Evolutionary conservation across 176 grass and related monocot species (phyloP).

Genomic region (Eleusine indica): DNA sequence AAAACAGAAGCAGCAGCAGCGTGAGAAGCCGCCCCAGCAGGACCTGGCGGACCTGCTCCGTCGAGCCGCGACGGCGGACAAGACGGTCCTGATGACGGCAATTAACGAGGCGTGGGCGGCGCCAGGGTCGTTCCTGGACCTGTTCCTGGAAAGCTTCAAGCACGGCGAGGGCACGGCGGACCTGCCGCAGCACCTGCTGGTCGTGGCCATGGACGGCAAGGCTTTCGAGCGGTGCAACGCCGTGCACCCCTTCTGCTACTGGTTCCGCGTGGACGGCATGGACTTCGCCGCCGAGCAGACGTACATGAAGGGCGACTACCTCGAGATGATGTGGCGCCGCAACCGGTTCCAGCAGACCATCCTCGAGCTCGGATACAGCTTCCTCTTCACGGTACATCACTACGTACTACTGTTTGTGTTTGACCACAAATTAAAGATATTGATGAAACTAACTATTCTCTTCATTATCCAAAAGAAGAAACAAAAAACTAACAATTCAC

Average conservation of each 20-base stretch:
- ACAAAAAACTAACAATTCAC: too few relatives aligned
- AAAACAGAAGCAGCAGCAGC: background rate
- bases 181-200: constrained; percentile 58
- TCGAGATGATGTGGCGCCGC: constrained; percentile 84
- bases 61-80: constrained; percentile 48
- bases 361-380: constrained; percentile 74
- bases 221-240: constrained; percentile 54
- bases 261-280: constrained; percentile 43
- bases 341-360: constrained; percentile 62
- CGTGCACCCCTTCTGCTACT: constrained; percentile 69
- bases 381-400: constrained; percentile 62
- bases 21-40: background rate
- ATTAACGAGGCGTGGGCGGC: constrained; percentile 76
- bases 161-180: constrained; percentile 47
- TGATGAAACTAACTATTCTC: too few relatives aligned
- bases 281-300: constrained; percentile 67
- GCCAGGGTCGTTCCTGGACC: constrained; percentile 64
- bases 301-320: constrained; percentile 77
- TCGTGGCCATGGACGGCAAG: constrained; percentile 63
- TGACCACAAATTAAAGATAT: background rate
- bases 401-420: background rate
- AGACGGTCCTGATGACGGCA: constrained; percentile 69
- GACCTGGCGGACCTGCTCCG: constrained; percentile 53
- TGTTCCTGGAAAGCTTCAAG: constrained; percentile 78
- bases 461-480: too few relatives aligned